phyloP scores from a whole-genome alignment of 2,329 filamentous ascomycete species.

The Colletotrichum tropicicola region DNA sequence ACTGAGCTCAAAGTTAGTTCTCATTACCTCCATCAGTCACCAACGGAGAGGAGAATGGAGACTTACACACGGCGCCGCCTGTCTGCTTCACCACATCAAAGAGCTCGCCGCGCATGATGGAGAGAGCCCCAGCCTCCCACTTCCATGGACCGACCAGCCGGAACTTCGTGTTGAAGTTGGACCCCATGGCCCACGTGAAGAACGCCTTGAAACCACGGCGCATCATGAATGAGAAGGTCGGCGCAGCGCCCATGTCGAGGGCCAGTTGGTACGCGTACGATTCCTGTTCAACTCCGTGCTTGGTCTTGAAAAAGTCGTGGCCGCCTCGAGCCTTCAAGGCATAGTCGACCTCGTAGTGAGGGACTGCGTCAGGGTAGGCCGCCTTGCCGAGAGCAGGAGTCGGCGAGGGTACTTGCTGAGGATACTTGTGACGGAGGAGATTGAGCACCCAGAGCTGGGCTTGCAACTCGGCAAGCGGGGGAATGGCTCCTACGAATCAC shows the following conservation, averaged over 20 bases:
- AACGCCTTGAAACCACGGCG: conserved; percentile 44
- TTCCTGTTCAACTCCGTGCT: conserved; percentile 58
- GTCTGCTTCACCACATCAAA: conserved; percentile 47
- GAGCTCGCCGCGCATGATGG: conserved; percentile 52
- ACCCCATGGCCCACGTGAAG: conserved; percentile 56
- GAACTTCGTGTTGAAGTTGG: conserved; percentile 60
- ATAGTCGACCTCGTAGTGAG: conserved; percentile 50
- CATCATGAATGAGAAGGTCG: conserved; percentile 44
- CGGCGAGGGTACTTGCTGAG: conserved; percentile 30
- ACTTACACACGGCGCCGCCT: conserved; percentile 48
- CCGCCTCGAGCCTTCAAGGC: conserved; percentile 43
- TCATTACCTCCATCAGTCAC: neutral
- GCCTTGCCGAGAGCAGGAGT: neutral
- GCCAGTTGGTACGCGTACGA: conserved; percentile 60
- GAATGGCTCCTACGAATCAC: conserved; percentile 49
- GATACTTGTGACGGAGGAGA: conserved; percentile 43
- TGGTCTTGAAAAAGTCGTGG: conserved; percentile 44
- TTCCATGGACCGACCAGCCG: conserved; percentile 55
- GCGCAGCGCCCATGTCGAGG: conserved; percentile 54
- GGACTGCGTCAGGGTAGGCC: conserved; percentile 36
- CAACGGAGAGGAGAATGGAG: neutral
- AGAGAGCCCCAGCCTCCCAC: conserved; percentile 42
- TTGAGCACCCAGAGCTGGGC: conserved; percentile 56
- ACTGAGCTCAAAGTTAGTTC: conserved; percentile 37
- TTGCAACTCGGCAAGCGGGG: conserved; percentile 58